Evolutionary conservation across 805 yeast species (phyloP).

Genomic region (Starmerella vitae): DNA sequence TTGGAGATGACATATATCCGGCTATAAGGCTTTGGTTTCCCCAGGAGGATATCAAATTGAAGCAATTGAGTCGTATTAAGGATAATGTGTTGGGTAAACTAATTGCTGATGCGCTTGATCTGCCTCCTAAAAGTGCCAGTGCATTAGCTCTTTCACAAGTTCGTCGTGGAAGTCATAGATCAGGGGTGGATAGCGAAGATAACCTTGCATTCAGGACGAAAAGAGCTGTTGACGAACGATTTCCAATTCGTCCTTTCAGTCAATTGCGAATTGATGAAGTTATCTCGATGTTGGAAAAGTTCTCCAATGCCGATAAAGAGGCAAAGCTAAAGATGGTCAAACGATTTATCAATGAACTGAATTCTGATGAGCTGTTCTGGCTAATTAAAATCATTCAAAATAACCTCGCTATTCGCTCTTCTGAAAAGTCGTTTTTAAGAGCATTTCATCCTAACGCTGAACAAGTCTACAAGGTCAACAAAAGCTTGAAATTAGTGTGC

Average conservation of each 20-base stretch:
- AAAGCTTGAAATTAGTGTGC: slow-evolving; percentile 48
- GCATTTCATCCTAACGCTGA: slow-evolving; percentile 73
- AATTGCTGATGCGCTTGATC: slow-evolving; percentile 36
- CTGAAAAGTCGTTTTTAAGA: slow-evolving; percentile 44
- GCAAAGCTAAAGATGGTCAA: slow-evolving; percentile 35
- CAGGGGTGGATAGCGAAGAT: slow-evolving; percentile 28
- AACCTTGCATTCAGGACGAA: slow-evolving; percentile 37
- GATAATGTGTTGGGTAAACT: slow-evolving; percentile 46
- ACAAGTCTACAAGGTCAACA: slow-evolving; percentile 49
- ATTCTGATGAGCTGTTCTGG: slow-evolving; percentile 52
- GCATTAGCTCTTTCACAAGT: slow-evolving; percentile 35
- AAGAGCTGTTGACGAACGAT: slow-evolving; percentile 38
- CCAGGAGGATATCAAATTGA: slow-evolving; percentile 38
- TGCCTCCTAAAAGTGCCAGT: slow-evolving; percentile 51
- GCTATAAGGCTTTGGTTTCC: slow-evolving; percentile 50
- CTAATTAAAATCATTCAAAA: slow-evolving; percentile 52
- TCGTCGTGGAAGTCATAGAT: neutral
- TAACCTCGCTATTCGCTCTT: slow-evolving; percentile 35
- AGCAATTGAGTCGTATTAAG: slow-evolving; percentile 45
- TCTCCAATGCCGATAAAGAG: slow-evolving; percentile 29
- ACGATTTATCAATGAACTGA: slow-evolving; percentile 41
- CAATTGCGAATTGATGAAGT: slow-evolving; percentile 37
- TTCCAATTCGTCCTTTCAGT: slow-evolving; percentile 30
- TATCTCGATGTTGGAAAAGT: slow-evolving; percentile 34
- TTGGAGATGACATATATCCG: slow-evolving; percentile 55